Evolutionary conservation across 1,284 basidiomycete species (phyloP).

Genomic region (Rhodotorula sp.): DNA sequence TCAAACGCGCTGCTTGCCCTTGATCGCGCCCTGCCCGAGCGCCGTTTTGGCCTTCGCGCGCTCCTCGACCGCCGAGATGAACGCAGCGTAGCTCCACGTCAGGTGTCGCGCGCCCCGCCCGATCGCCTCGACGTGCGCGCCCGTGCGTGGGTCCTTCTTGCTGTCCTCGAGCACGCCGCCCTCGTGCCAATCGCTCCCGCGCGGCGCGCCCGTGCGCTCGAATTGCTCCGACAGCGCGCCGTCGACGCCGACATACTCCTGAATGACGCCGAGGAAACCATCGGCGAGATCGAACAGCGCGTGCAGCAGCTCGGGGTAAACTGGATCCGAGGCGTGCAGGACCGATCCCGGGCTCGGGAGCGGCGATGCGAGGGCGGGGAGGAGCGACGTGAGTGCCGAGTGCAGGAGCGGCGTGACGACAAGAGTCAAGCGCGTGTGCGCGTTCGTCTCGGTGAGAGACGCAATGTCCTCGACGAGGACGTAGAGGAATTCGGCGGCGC

Average conservation of each 20-base stretch:
- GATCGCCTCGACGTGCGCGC: conserved; percentile 12
- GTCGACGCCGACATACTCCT: conserved; percentile 18
- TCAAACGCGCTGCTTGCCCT: neutral
- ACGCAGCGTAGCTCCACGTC: conserved; percentile 53
- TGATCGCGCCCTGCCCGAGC: neutral
- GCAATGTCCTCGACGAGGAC: conserved; percentile 18
- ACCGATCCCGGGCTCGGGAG: conserved; percentile 5
- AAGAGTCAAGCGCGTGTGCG: neutral
- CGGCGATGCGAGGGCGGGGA: conserved; percentile 2
- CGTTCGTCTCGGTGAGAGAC: neutral
- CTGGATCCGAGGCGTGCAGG: neutral
- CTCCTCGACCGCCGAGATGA: conserved; percentile 36
- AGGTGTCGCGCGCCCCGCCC: conserved; percentile 51
- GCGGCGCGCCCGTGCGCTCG: conserved; percentile 6
- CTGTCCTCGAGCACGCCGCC: conserved; percentile 20
- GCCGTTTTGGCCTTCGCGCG: neutral
- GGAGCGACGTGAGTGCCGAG: conserved; percentile 14
- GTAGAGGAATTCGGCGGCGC: conserved; percentile 53
- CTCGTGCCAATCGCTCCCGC: conserved; percentile 13
- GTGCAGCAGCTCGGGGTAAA: conserved; percentile 4
- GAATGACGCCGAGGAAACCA: conserved; percentile 22
- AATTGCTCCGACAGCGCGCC: conserved; percentile 21
- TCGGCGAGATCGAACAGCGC: conserved; percentile 20
- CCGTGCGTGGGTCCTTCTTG: conserved; percentile 12
- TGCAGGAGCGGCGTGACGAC: conserved; percentile 21